Evolutionary conservation across 306 rosid genomes (phyloP).

Genomic region (Crotalaria pallida): DNA sequence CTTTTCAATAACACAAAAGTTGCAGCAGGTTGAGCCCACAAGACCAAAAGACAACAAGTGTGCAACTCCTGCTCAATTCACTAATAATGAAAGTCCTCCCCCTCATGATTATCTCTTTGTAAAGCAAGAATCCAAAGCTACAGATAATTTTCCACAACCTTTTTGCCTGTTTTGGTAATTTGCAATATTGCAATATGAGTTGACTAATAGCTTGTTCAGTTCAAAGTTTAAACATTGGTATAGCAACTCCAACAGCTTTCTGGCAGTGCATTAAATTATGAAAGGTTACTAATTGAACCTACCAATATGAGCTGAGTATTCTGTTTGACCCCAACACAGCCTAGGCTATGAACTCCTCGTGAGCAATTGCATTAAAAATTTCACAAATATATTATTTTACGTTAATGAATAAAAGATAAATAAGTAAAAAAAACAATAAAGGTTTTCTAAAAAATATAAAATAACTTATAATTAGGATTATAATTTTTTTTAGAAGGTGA

Average conservation of each 20-base stretch:
- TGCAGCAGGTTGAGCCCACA: slow-evolving; percentile 68
- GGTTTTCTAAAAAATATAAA: too few species aligned
- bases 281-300: too few species aligned
- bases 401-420: too few species aligned
- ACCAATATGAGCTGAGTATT: too few species aligned
- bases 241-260: not conserved
- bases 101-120: slow-evolving; percentile 43
- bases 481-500: too few species aligned
- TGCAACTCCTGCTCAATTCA: slow-evolving; percentile 45
- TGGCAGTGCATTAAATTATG: slow-evolving; percentile 45
- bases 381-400: too few species aligned
- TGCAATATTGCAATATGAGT: slow-evolving; percentile 7
- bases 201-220: slow-evolving; percentile 7
- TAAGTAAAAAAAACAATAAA: too few species aligned
- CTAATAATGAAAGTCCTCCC: slow-evolving; percentile 10
- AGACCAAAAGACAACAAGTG: slow-evolving; percentile 42
- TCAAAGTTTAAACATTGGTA: slow-evolving; percentile 10
- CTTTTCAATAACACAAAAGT: slow-evolving; percentile 44
- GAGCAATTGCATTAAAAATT: too few species aligned
- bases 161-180: slow-evolving; percentile 28
- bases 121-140: slow-evolving; percentile 71
- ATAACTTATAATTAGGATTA: too few species aligned
- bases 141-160: slow-evolving; percentile 13
- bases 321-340: too few species aligned
- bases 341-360: too few species aligned